Evolutionary conservation across 257 asterid species (phyloP), one percentile per base, ranked within the genome.

Genomic region (Nicotiana sylvestris): DNA sequence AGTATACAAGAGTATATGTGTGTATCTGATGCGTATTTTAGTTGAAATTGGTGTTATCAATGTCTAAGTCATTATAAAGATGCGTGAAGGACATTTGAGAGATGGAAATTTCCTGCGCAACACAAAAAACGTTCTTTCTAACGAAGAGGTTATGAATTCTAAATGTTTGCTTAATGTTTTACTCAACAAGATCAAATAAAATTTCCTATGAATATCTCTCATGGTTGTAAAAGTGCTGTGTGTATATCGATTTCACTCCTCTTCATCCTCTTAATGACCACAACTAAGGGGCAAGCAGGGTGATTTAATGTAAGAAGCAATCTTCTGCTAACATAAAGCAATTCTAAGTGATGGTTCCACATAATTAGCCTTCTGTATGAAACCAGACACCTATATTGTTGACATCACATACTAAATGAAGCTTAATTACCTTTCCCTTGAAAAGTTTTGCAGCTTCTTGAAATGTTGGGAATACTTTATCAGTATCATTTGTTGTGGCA

Each of bases 361-460:
- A 27, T 2, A 13, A 74, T 74, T 11, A 51, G 64, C 9, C 9
- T 39, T 29, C 79, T 3, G 51, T 35, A 51, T 15, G 29, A 27
- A 76, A 51, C 64, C 64, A 76, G 27, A 49, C 0, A 27, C 80
- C 9, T 2, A 5, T 39, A 51, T 15, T 15, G 8, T 7, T 51
- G 53, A 25, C 29, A 39, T 51, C 29, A 8, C 27, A 51, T 8
- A 51, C 9, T 51, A 51, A 74, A 17, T 21, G 29, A 51, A 51
- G 64, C 10, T 76, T 7, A 51, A 51, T 76, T 89, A 96, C 99
- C 99, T 93, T 94, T 85, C 99, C 99, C 88, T 93, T 93, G 88
- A 96, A 96, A 86, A 81, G 82, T 85, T 93, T 94, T 69, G 98
- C 98, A 82, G 96, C 98, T 85, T 96, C 98, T 91, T 93, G 97